Percentiles rank a stretch among this genome's conserved stretches.
Conservation (phyloP, 2,329 filamentous ascomycete genomes). For the Pseudogymnoascus sp. region DNA sequence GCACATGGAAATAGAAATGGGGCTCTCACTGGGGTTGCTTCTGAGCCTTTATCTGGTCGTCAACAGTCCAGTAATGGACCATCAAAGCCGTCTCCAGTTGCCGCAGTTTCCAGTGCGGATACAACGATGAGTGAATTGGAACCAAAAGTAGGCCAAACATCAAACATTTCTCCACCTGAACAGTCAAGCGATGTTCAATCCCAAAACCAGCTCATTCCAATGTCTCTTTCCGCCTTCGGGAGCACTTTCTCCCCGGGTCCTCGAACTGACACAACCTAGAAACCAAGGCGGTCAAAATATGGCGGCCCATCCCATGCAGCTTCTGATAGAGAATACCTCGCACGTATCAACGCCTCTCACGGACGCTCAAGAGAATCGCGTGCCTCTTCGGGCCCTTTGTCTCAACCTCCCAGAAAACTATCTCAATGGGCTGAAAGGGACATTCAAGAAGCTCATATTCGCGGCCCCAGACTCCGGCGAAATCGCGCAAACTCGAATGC, state of each 20-base stretch:
- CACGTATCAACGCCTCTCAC: neutral
- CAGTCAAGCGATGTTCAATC: neutral
- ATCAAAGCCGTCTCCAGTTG: neutral
- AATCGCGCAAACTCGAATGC: neutral
- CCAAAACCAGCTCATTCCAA: neutral
- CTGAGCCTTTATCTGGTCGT: neutral
- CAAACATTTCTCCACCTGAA: neutral
- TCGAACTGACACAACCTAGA: conserved; percentile 1
- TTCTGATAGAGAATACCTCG: neutral
- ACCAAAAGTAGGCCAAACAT: conserved; percentile 2
- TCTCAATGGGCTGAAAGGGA: neutral
- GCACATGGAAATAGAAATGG: neutral
- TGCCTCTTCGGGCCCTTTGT: neutral
- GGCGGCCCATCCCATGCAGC: neutral
- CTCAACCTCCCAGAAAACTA: neutral
- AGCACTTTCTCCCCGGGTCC: neutral
- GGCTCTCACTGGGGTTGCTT: neutral
- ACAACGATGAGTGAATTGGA: neutral
- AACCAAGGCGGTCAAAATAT: neutral
- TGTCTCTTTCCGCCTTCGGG: neutral
- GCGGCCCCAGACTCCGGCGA: neutral
- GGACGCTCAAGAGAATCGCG: neutral
- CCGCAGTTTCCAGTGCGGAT: too few species aligned
- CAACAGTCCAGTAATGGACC: neutral
- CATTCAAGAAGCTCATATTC: neutral